These are phyloP conservation scores for Rhizophagus sp. DNA, from an alignment of 192 early-diverging fungal genomes.

Conservation along the genomic window DNA sequence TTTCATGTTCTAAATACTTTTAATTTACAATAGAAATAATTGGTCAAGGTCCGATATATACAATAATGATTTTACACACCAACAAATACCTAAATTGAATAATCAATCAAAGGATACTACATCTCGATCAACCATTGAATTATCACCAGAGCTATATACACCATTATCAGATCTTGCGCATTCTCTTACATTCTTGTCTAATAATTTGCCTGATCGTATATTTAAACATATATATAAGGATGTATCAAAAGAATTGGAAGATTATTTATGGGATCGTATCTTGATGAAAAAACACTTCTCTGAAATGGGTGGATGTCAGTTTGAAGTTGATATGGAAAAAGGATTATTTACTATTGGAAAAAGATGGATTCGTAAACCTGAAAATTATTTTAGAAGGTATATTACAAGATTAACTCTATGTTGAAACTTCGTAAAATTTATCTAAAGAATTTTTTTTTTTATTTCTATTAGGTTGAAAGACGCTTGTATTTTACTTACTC, in stretches of 20 bases:
- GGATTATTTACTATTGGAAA: conserved; percentile 49
- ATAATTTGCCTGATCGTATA: conserved; percentile 35
- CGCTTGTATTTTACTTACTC: conserved; percentile 39
- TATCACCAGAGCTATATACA: conserved; percentile 52
- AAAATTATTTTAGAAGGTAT: conserved; percentile 54
- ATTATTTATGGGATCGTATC: conserved; percentile 55
- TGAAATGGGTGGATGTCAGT: conserved; percentile 45
- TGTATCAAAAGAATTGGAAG: conserved; percentile 48
- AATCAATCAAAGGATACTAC: background rate
- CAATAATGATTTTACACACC: background rate
- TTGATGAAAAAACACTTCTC: conserved; percentile 58
- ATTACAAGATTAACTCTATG: background rate
- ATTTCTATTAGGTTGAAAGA: conserved; percentile 37
- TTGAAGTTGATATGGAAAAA: conserved; percentile 46
- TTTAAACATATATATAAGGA: conserved; percentile 44
- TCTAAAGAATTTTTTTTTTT: conserved; percentile 1
- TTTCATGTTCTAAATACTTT: background rate
- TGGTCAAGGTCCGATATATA: conserved; percentile 48
- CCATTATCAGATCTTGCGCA: conserved; percentile 46
- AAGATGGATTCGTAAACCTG: conserved; percentile 49
- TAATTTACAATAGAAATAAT: conserved; percentile 35
- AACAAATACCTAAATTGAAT: background rate
- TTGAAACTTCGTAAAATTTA: background rate
- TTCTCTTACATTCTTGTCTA: conserved; percentile 41
- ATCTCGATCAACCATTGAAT: conserved; percentile 34